Conservation (phyloP, 140 eudicot species). For the Erigeron philadelphicus region DNA sequence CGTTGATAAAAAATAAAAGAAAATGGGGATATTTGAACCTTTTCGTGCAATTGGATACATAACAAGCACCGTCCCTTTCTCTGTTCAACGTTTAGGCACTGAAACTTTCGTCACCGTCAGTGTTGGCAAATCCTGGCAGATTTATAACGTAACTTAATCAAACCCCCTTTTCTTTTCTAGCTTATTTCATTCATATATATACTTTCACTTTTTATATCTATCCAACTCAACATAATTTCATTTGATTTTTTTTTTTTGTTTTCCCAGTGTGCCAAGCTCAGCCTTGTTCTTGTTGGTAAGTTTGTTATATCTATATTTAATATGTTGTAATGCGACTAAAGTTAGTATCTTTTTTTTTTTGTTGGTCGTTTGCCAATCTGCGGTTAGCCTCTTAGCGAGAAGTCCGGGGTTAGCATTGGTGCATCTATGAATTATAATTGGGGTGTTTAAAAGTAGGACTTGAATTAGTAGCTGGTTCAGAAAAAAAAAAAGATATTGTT, state of each 20-base stretch:
- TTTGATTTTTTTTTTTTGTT: not conserved
- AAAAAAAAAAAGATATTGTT: no score
- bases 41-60: conserved; percentile 92
- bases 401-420: no score
- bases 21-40: conserved; percentile 89
- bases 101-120: conserved; percentile 97
- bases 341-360: no score
- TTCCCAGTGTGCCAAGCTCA: conserved; percentile 94
- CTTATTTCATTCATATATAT: not conserved
- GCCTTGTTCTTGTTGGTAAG: conserved; percentile 86
- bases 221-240: conserved; percentile 4
- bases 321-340: no score
- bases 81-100: conserved; percentile 72
- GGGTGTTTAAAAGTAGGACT: no score
- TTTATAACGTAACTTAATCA: conserved; percentile 54
- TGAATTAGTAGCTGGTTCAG: no score
- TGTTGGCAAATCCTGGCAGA: conserved; percentile 91
- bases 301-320: not conserved
- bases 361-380: no score
- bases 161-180: no score
- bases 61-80: conserved; percentile 66
- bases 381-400: no score
- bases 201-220: no score
- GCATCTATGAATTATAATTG: no score
- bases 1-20: no score